Evolutionary conservation across 78 protist genomes (phyloP).

Genomic region (Creolimax fragrantissima): DNA sequence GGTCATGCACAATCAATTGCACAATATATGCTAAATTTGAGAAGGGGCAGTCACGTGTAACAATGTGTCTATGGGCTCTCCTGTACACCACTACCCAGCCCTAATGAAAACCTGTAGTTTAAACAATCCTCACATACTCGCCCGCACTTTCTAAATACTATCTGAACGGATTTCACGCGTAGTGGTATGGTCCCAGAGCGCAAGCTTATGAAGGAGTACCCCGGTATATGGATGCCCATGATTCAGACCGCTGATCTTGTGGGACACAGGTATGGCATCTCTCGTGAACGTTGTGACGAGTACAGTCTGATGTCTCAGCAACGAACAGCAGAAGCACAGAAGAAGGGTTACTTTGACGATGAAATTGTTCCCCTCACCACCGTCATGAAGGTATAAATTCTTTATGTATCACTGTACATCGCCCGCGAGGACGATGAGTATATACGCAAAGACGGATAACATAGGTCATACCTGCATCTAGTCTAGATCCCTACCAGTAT

Average conservation of each 20-base stretch:
- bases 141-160: too few species aligned
- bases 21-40: too few species aligned
- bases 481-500: neutral
- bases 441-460: neutral
- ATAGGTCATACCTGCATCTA: neutral
- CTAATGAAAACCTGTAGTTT: too few species aligned
- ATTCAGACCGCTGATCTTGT: slow-evolving; percentile 74
- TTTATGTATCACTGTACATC: too few species aligned
- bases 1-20: too few species aligned
- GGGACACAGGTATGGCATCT: slow-evolving; percentile 54
- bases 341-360: slow-evolving; percentile 40
- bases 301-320: slow-evolving; percentile 62
- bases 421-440: too few species aligned
- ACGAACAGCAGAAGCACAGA: slow-evolving; percentile 58
- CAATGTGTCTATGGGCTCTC: too few species aligned
- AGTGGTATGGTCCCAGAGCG: neutral
- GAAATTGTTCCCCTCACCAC: slow-evolving; percentile 55
- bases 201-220: slow-evolving; percentile 3
- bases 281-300: slow-evolving; percentile 74
- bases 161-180: too few species aligned
- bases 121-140: too few species aligned
- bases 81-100: too few species aligned
- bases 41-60: too few species aligned
- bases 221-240: slow-evolving; percentile 57
- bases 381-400: neutral